Base-by-base conservation (phyloP, 1,139 yeast genomes). In the Protomyces arabidopsidicola region DNA sequence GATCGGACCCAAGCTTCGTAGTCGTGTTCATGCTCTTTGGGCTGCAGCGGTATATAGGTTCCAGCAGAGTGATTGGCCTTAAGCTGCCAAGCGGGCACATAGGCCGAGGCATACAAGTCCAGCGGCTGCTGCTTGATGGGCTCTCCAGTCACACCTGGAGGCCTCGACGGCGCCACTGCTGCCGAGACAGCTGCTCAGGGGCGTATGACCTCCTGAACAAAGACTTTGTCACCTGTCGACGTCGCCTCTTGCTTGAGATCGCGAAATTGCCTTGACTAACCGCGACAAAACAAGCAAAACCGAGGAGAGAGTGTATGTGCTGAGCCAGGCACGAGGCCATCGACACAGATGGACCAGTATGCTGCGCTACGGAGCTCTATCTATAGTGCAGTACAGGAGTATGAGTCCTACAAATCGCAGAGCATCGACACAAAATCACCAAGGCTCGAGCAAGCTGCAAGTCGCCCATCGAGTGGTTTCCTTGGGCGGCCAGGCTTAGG, bases 361-460 rank as follows among this genome's bases (percentile, higher is more conserved):
- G 53, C 54, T 10, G 31, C 58, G 20, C 38, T 60, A 38, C 45
- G 50, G 54, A 31, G 38, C 22, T 60, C 63, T 9, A 54, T 60
- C 48, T 39, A 45, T 5, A 27, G 52, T 9, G 62, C 62, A 14
- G 56, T 58, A 1, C 56, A 52, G 14, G 35, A 45, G 27, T 58
- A 58, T 34, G 62, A 58, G 35, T 14, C 52, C 22, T 58, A 58
- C 56, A 58, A 58, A 16, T 51, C 56, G 18, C 62, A 58, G 24
- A 42, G 48, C 48, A n/a, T 42, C 20, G 48, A 42, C 5, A 42
- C 48, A 12, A 42, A 42, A 42, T 42, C 48, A 42, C 48, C 48
- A 0, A 2, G 48, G 48, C 48, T 42, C 1, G 48, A 42, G 22
- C 16, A 14, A 14, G 48, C 12, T 12, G 5, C 16, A 9, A 18